phyloP scores from a whole-genome alignment of 139 green algal species.

The Picochlorum sp. region DNA sequence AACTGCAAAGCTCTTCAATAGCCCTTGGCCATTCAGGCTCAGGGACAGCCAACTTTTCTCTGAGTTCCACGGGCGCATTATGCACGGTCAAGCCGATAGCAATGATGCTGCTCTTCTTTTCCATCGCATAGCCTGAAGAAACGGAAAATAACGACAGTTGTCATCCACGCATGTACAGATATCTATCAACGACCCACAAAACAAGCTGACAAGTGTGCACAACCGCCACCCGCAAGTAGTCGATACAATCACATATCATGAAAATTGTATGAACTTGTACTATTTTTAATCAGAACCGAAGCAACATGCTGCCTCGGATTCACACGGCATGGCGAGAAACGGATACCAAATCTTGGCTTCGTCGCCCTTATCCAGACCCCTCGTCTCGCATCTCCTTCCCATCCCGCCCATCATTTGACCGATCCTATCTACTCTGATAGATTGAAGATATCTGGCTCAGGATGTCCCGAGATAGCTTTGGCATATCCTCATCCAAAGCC shows the following conservation, averaged over 20 bases:
- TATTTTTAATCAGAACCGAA: too few relatives aligned
- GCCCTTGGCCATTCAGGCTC: slow-evolving; percentile 89
- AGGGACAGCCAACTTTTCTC: slow-evolving; percentile 94
- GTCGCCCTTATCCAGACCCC: neutral
- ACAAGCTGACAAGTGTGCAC: too few relatives aligned
- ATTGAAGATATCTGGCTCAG: neutral
- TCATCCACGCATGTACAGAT: neutral
- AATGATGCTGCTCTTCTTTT: slow-evolving; percentile 90
- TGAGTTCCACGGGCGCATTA: slow-evolving; percentile 87
- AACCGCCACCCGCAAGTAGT: too few relatives aligned
- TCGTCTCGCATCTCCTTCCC: neutral
- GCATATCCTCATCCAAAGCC: too few relatives aligned
- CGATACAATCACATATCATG: too few relatives aligned
- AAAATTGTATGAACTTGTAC: too few relatives aligned
- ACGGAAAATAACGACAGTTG: neutral
- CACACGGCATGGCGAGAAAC: too few relatives aligned
- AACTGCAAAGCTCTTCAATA: slow-evolving; percentile 84
- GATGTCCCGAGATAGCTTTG: too few relatives aligned
- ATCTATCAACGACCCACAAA: neutral
- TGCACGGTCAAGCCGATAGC: slow-evolving; percentile 93
- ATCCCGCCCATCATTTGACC: too few relatives aligned
- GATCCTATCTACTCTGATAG: neutral
- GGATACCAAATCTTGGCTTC: neutral
- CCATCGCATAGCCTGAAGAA: slow-evolving; percentile 72
- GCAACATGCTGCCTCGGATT: too few relatives aligned